These are phyloP conservation scores for Sarocladiaceae sp. DNA, from an alignment of 2,329 filamentous ascomycete species.

Conservation along the genomic window DNA sequence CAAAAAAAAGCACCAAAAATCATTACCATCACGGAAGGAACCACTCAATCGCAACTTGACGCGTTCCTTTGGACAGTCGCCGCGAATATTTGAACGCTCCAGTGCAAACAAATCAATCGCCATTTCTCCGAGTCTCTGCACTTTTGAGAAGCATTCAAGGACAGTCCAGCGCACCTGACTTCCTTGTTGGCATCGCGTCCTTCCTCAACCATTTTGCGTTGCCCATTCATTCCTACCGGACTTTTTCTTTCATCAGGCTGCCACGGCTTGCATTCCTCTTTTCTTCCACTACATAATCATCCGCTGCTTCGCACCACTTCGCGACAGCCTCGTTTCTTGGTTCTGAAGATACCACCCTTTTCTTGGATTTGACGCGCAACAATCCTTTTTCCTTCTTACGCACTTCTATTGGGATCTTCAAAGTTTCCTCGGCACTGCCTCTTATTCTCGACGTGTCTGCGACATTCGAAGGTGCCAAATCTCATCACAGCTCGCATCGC, in stretches of 20 bases:
- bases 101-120: too few relatives aligned
- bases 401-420: conserved; percentile 5
- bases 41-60: neutral
- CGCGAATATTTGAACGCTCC: neutral
- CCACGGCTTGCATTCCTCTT: conserved; percentile 1
- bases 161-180: neutral
- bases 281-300: conserved; percentile 6
- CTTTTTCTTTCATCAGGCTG: conserved; percentile 5
- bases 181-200: conserved; percentile 3
- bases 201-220: conserved; percentile 5
- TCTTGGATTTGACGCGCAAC: conserved; percentile 8
- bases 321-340: neutral
- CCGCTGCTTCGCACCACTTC: conserved; percentile 5
- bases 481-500: conserved; percentile 10
- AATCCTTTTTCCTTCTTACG: conserved; percentile 11
- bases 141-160: neutral
- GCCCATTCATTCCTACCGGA: conserved; percentile 9
- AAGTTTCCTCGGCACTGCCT: neutral
- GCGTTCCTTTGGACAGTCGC: neutral
- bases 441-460: conserved; percentile 9
- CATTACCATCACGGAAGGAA: neutral
- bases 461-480: conserved; percentile 5
- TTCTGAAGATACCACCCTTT: conserved; percentile 9
- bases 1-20: neutral
- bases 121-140: neutral